Evolutionary conservation across 1,139 yeast genomes (phyloP).

Genomic region (Hyphopichia buzzinii): DNA sequence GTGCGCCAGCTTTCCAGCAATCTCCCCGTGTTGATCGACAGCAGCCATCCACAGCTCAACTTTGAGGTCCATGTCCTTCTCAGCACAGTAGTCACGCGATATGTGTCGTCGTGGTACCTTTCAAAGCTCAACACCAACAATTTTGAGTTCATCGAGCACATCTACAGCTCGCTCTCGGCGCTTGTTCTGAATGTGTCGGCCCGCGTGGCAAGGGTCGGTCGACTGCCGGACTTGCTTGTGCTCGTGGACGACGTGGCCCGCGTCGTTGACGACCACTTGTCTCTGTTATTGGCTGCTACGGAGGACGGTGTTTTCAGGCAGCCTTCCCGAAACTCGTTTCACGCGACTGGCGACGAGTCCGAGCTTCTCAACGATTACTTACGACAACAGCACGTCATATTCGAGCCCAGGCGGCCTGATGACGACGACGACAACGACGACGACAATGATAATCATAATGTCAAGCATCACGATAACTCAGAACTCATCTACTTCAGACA

Average conservation of each 20-base stretch:
- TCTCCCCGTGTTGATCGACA: slow-evolving; percentile 24
- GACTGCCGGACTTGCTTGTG: slow-evolving; percentile 9
- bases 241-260: slow-evolving; percentile 24
- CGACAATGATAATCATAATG: not conserved
- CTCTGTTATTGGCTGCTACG: slow-evolving; percentile 17
- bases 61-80: slow-evolving; percentile 39
- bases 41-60: slow-evolving; percentile 23
- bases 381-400: not conserved
- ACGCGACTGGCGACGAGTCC: not conserved
- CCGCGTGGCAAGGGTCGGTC: slow-evolving; percentile 17
- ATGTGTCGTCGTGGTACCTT: slow-evolving; percentile 41
- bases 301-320: not conserved
- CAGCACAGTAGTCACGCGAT: slow-evolving; percentile 32
- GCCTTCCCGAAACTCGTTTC: not conserved
- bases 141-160: slow-evolving; percentile 28
- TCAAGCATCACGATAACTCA: not conserved
- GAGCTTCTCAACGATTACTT: slow-evolving; percentile 1
- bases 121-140: slow-evolving; percentile 39
- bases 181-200: slow-evolving; percentile 24
- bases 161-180: slow-evolving; percentile 32
- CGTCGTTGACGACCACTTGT: slow-evolving; percentile 28
- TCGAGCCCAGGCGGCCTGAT: not conserved
- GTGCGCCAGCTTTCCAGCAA: slow-evolving; percentile 24
- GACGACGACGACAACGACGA: not conserved
- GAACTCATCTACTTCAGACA: slow-evolving; percentile 24